Evolutionary conservation across 2,329 filamentous ascomycete species (phyloP).

Genomic region (Curvularia hawaiiensis): DNA sequence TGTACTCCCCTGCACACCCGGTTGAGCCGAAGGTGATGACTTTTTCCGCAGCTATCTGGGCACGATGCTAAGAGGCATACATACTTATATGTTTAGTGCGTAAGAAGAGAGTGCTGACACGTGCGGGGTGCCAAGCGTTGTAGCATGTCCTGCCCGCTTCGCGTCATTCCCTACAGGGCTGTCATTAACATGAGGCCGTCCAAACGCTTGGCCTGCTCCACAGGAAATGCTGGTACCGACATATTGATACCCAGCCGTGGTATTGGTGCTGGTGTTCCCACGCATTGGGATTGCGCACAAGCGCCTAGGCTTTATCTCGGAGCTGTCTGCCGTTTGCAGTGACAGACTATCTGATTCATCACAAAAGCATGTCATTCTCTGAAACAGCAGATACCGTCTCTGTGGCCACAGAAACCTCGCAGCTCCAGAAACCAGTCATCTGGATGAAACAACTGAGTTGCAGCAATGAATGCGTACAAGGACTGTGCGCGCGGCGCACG

Average conservation of each 20-base stretch:
- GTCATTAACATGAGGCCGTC: background rate
- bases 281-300: background rate
- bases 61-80: background rate
- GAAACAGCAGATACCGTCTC: conserved; percentile 1
- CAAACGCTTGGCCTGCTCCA: background rate
- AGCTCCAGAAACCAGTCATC: background rate
- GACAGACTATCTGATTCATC: conserved; percentile 3
- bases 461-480: background rate
- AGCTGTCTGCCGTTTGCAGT: conserved; percentile 1
- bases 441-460: background rate
- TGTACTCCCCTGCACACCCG: background rate
- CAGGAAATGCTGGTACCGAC: background rate
- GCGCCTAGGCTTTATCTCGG: conserved; percentile 2
- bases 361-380: background rate
- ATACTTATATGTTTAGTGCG: background rate
- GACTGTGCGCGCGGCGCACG: background rate
- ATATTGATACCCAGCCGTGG: background rate
- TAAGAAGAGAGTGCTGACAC: conserved; percentile 1
- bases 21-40: background rate
- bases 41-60: background rate
- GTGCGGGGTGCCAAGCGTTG: background rate
- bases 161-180: background rate
- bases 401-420: background rate
- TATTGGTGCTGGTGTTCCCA: background rate
- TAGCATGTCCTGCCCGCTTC: background rate